Percentiles rank a stretch among this genome's conserved stretches.
Evolutionary conservation across 176 grass and related monocot species (phyloP).

Genomic region (Oryza punctata): DNA sequence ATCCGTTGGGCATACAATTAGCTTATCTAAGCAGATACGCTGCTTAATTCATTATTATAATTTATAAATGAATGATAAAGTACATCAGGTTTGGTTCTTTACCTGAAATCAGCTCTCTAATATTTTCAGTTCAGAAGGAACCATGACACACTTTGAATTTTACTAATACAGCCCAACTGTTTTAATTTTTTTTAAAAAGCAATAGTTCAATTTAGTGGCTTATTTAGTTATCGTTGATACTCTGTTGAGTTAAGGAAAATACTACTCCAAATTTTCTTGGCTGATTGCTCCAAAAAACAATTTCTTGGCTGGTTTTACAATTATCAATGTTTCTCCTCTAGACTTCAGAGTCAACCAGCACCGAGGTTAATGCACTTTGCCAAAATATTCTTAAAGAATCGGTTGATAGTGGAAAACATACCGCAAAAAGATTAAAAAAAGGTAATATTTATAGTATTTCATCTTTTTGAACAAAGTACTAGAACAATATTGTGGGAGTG

Average conservation of each 20-base stretch:
- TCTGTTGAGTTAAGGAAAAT: neutral
- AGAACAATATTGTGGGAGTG: conserved; percentile 34
- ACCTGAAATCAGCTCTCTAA: neutral
- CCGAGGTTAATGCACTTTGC: conserved; percentile 19
- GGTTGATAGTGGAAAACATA: neutral
- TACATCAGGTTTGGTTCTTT: neutral
- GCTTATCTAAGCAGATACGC: neutral
- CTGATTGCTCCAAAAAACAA: neutral
- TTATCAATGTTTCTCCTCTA: neutral
- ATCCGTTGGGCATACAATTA: neutral
- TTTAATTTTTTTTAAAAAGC: neutral
- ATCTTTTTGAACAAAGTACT: conserved; percentile 34
- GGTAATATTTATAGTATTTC: conserved; percentile 9
- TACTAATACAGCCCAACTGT: neutral
- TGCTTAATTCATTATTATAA: neutral
- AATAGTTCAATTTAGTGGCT: neutral
- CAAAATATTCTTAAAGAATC: conserved; percentile 42
- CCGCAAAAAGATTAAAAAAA: neutral
- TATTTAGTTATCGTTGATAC: neutral
- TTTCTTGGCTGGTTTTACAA: neutral
- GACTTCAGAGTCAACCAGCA: conserved; percentile 10
- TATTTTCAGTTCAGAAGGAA: neutral
- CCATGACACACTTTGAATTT: neutral
- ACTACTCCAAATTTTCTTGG: neutral
- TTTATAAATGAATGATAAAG: neutral